Base-by-base conservation (phyloP, 169 alveolate species). In the Besnoitia besnoiti region DNA sequence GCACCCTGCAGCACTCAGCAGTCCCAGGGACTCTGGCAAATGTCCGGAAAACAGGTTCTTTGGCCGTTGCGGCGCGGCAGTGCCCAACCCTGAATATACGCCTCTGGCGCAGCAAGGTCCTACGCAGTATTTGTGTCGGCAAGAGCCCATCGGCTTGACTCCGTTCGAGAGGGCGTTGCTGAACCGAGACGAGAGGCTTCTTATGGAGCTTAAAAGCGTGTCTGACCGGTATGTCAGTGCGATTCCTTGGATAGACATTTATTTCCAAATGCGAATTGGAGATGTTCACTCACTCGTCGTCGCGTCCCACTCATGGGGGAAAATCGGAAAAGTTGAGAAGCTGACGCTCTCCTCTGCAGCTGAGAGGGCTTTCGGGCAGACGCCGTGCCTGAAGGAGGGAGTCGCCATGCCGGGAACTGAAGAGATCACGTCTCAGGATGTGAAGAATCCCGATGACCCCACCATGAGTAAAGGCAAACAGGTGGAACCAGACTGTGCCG, bases 81-180 rank as follows among this genome's bases (percentile, higher is more conserved):
- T 35, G 2, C n/a, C 39, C 82, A 37, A 37, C n/a, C 82, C 82
- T 0, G 82, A 73, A 42, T 73, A 73, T 42, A 37, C 24, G 12
- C 39, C 39, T 10, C 8, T 35, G 47, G 39, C 39, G 12, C 82
- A 37, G 46, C 82, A 73, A 37, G 82, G 82, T 2, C 82, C 82
- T 30, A 73, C 82, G 8, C 82, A 27, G 39, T 73, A 73, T 37
- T 37, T 73, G 82, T 73, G 44, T 73, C 82, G 82, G 82, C 82
- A 37, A 37, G 47, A 73, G n/a, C 82, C 82, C 44, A 19, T 42
- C 24, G n/a, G 16, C 27, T 42, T 73, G 24, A 73, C 82, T 16
- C 82, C 82, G 39, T 73, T 73, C n/a, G 82, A 73, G n/a, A 37
- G 24, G 47, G 39, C 47, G 16, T 42, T 73, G 8, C 46, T 73